Base-by-base conservation (phyloP, 208 protist genomes). In the Strigomonas oncopelti region DNA sequence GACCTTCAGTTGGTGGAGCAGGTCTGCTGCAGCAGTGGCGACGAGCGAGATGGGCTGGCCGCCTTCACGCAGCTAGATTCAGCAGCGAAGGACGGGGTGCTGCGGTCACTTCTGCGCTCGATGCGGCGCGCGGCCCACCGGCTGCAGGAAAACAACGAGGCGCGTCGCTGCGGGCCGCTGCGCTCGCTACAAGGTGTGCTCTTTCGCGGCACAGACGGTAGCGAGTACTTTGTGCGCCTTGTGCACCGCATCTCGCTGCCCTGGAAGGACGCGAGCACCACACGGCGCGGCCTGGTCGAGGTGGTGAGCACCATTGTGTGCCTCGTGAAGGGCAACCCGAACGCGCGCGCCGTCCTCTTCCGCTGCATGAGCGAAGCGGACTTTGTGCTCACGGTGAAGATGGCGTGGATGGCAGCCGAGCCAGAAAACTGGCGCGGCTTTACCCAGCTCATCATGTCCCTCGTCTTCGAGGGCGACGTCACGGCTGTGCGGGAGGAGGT, bases 121-220 rank as follows among this genome's bases (percentile, higher is more conserved):
- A 64, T 29, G 22, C 36, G 34, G 5, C 60, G 34, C 36, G 38
- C 22, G 60, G 29, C 60, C 20, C 24, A 25, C 25, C 28, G 29
- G 5, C 67, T 66, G 29, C 57, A 48, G 1, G 60, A 46, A 28
- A 22, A 24, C 18, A 45, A 53, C 28, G 60, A 45, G 38, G 45
- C 18, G 46, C 53, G 31, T 2, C 27, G 31, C 24, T 53, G n/a
- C 18, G 5, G 29, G 0, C 38, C 25, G 13, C 45, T 65, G 46
- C 78, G 78, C n/a, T 32, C 67, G 57, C 72, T 89, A 51, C 84
- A 89, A 57, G 72, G 75, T 67, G 70, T 62, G 0, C 29, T 89
- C 1, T 85, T 75, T 54, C 25, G 62, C 28, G 58, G 58, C 14
- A 48, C 28, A 42, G 51, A 45, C 34, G 28, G 46, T 53, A 42